Percentiles rank a stretch among this genome's conserved stretches.
These are phyloP conservation scores for Fusarium verrucosum DNA, from an alignment of 2,329 filamentous ascomycete species.

Conservation along the genomic window DNA sequence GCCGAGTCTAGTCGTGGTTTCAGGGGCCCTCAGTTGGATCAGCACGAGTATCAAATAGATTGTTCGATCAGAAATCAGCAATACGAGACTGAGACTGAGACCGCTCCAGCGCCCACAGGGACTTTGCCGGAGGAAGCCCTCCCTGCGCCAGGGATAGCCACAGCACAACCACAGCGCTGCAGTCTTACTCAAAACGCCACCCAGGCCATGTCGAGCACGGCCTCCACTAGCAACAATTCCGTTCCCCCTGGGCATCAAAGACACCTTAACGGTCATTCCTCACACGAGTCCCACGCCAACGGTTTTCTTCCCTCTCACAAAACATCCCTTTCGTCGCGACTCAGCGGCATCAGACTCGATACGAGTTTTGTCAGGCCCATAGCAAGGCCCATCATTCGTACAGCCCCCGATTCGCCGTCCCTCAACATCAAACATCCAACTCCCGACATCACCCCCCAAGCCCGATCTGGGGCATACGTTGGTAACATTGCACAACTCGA, in stretches of 20 bases:
- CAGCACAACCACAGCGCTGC: slow-evolving; percentile 33
- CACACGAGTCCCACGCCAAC: slow-evolving; percentile 28
- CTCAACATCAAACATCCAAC: slow-evolving; percentile 65
- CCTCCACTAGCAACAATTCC: slow-evolving; percentile 32
- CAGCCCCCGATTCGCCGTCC: slow-evolving; percentile 55
- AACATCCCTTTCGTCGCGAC: slow-evolving; percentile 44
- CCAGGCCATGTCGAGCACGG: slow-evolving; percentile 29
- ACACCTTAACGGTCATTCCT: slow-evolving; percentile 34
- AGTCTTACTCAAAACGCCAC: slow-evolving; percentile 35
- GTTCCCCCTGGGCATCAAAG: slow-evolving; percentile 40
- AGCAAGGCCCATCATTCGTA: slow-evolving; percentile 59
- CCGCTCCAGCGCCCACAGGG: slow-evolving; percentile 32
- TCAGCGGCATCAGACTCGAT: slow-evolving; percentile 56
- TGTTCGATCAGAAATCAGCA: slow-evolving; percentile 13
- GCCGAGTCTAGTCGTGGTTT: slow-evolving; percentile 31
- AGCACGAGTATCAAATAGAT: slow-evolving; percentile 25
- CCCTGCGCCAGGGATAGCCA: slow-evolving; percentile 34
- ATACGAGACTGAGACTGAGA: slow-evolving; percentile 45
- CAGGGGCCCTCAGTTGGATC: slow-evolving; percentile 37
- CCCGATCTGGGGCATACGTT: slow-evolving; percentile 68
- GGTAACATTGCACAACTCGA: slow-evolving; percentile 79
- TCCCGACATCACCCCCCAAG: slow-evolving; percentile 64
- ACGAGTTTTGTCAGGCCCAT: slow-evolving; percentile 53
- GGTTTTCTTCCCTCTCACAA: slow-evolving; percentile 21
- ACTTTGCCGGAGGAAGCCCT: slow-evolving; percentile 18